Percentiles rank a stretch among this genome's conserved stretches.
These are phyloP conservation scores for Syzygium aromaticum DNA, from an alignment of 345 rosid species.

Conservation along the genomic window DNA sequence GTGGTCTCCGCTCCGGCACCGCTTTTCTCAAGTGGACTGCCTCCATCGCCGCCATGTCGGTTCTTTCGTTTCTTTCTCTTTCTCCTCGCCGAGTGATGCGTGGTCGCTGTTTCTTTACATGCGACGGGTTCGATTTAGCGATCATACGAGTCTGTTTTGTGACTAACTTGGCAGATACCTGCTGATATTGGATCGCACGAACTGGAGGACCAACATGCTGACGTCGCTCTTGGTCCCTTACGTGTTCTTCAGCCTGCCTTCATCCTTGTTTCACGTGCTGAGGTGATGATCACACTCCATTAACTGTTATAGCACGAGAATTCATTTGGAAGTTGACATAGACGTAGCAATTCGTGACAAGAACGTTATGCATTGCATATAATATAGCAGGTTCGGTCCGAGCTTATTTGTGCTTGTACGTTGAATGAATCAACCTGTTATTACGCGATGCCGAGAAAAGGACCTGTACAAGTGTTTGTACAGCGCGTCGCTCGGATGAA, in stretches of 20 bases:
- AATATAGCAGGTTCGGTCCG: background rate
- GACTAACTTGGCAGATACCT: slow-evolving; percentile 42
- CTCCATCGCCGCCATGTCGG: slow-evolving; percentile 76
- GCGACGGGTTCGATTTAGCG: background rate
- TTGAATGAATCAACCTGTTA: background rate
- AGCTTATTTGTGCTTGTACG: background rate
- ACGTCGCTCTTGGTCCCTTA: slow-evolving; percentile 84
- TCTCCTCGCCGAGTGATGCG: background rate
- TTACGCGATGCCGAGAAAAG: too few relatives aligned
- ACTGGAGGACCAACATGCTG: slow-evolving; percentile 93
- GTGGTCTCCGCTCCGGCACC: slow-evolving; percentile 71
- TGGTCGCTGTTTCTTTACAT: background rate
- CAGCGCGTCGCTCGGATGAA: background rate
- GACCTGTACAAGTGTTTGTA: background rate
- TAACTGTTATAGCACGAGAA: background rate
- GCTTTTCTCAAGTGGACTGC: slow-evolving; percentile 85
- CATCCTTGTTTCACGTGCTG: slow-evolving; percentile 50
- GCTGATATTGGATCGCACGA: slow-evolving; percentile 84
- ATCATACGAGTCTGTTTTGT: background rate
- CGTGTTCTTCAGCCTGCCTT: slow-evolving; percentile 78
- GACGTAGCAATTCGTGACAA: background rate
- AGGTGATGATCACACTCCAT: slow-evolving; percentile 28
- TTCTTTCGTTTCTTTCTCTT: background rate
- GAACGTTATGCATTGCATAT: background rate
- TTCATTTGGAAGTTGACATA: background rate